Evolutionary conservation across 169 alveolate species (phyloP), one percentile per base, ranked within the genome.

Genomic region (Plasmodium malariae): DNA sequence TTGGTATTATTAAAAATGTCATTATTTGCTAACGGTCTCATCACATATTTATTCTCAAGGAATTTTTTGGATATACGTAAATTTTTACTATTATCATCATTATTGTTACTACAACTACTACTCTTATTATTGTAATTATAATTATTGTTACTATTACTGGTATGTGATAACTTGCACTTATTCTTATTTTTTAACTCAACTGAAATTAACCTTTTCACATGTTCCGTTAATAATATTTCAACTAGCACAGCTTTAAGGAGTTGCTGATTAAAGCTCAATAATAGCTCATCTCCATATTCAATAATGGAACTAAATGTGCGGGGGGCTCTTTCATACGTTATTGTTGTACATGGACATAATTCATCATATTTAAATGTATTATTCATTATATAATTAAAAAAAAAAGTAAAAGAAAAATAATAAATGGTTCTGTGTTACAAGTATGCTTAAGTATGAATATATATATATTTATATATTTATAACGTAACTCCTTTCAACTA

Each of bases 341-440:
- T 55, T 71, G 48, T 26, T 40, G 60, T 45, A 69, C 68, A 62
- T 63, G 89, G 36, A 78, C 24, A 78, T n/a, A 57, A 24, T 55
- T 28, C 89, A 40, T 63, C 89, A 78, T 78, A 78, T 78, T 78
- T 78, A 24, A 62, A 36, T 49, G 55, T 65, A 62, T 17, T 71
- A 71, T 78, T 78, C 89, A 78, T 78, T 57, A 78, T 78, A 78
- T 78, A 69, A 37, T 48, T 78, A 59, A 19, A 17, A 62, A 67
- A 24, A 51, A 19, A 51, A 60, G 48, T 48, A 32, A 24, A 73
- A 28, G 28, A 21, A 7, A 59, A 59, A 59, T 59, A 59, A 24
- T 24, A 59, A 59, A 24, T 6, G 12, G n/a, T n/a, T n/a, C n/a
- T n/a, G n/a, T n/a, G n/a, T n/a, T n/a, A n/a, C n/a, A n/a, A n/a